Conservation (phyloP, 2,329 filamentous ascomycete species). For the Claviceps maximensis region DNA sequence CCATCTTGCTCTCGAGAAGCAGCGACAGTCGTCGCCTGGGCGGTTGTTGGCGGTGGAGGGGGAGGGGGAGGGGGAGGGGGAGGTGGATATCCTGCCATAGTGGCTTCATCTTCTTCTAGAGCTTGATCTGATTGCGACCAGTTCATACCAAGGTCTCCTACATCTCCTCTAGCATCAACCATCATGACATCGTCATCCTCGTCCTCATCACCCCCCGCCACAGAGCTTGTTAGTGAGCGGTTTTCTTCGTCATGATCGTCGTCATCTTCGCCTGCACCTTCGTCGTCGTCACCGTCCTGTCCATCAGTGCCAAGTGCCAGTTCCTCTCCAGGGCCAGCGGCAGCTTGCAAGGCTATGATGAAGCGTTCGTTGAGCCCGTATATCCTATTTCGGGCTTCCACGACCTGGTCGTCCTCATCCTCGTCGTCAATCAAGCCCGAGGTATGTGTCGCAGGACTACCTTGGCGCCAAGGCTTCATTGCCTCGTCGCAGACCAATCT, state of each 20-base stretch:
- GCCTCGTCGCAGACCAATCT: slow-evolving; percentile 83
- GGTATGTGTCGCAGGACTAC: slow-evolving; percentile 70
- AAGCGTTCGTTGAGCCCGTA: slow-evolving; percentile 23
- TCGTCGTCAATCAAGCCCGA: slow-evolving; percentile 28
- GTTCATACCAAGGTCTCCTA: slow-evolving; percentile 33
- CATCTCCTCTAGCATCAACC: slow-evolving; percentile 36
- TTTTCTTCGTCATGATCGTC: slow-evolving; percentile 25
- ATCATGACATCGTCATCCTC: slow-evolving; percentile 46
- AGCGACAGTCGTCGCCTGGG: slow-evolving; percentile 36
- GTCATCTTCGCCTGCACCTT: slow-evolving; percentile 52
- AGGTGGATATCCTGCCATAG: slow-evolving; percentile 59
- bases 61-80: slow-evolving; percentile 28
- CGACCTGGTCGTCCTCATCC: slow-evolving; percentile 35
- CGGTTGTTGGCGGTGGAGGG: slow-evolving; percentile 52
- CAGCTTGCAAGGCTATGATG: slow-evolving; percentile 23
- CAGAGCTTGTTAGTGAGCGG: slow-evolving; percentile 20
- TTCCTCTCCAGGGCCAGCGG: slow-evolving; percentile 15
- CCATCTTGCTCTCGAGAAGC: slow-evolving; percentile 41
- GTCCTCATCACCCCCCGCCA: slow-evolving; percentile 29
- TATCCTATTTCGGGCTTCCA: slow-evolving; percentile 20
- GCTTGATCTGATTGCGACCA: slow-evolving; percentile 48
- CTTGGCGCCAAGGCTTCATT: slow-evolving; percentile 73
- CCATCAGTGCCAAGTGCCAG: slow-evolving; percentile 18
- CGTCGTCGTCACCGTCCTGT: slow-evolving; percentile 26
- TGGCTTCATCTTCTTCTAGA: slow-evolving; percentile 63